These are phyloP conservation scores for Tolypocladium sp. DNA, from an alignment of 2,329 filamentous ascomycete genomes.

Conservation along the genomic window DNA sequence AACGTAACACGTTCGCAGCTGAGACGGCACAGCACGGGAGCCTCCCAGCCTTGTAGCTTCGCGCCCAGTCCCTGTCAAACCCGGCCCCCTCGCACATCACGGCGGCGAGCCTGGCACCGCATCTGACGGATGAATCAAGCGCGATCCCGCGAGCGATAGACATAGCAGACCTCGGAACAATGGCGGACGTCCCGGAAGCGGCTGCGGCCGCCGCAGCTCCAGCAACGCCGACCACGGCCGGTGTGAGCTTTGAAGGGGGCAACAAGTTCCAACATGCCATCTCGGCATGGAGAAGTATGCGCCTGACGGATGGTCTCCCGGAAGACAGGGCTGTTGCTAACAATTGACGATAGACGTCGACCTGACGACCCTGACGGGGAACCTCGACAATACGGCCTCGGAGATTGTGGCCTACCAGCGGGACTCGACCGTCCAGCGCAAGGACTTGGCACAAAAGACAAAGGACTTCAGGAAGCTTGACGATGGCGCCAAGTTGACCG, in stretches of 20 bases:
- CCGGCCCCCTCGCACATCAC: background rate
- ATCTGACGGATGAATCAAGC: slow-evolving; percentile 8
- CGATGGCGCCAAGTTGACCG: slow-evolving; percentile 73
- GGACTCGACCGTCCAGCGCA: slow-evolving; percentile 90
- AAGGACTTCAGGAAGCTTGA: slow-evolving; percentile 96
- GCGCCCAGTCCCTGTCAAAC: background rate
- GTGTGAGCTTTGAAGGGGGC: slow-evolving; percentile 41
- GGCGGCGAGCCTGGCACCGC: background rate
- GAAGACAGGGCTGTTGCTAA: slow-evolving; percentile 8
- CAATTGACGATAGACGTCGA: slow-evolving; percentile 59
- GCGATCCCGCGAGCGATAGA: slow-evolving; percentile 1
- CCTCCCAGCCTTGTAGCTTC: background rate
- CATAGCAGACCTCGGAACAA: slow-evolving; percentile 7
- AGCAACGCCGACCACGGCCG: slow-evolving; percentile 14
- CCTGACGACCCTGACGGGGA: slow-evolving; percentile 72
- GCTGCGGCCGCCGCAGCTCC: slow-evolving; percentile 15
- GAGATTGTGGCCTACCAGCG: slow-evolving; percentile 90
- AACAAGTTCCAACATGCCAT: slow-evolving; percentile 98
- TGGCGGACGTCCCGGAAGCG: slow-evolving; percentile 23
- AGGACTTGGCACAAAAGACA: slow-evolving; percentile 97
- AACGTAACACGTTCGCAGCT: background rate
- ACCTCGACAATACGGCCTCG: slow-evolving; percentile 85
- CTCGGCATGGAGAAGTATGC: slow-evolving; percentile 84
- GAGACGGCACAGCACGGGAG: background rate
- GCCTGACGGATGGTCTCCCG: background rate